Base-by-base conservation (phyloP, 805 yeast genomes). In the Candida maesae region DNA sequence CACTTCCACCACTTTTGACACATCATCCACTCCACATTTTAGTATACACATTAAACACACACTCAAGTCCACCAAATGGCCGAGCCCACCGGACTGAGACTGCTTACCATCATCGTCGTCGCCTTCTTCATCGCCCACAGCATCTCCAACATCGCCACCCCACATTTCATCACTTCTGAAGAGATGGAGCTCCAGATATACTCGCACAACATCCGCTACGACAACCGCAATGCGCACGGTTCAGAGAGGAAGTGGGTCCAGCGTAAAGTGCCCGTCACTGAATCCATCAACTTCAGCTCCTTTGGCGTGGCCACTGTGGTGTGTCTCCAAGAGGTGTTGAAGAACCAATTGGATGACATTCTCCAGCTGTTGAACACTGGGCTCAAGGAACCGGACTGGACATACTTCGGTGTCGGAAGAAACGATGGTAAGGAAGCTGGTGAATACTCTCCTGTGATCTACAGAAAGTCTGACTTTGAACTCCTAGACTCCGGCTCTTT, bases 391-490 rank as follows among this genome's bases (percentile, higher is more conserved):
- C 21, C 25, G 2, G 39, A 36, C 2, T 78, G 77, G 73, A 51
- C 61, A 3, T 78, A 76, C 35, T 67, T 68, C 29, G 71, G 71
- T 42, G 73, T 55, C 25, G 81, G 81, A 1, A 61, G 82, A 51
- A 74, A 68, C 37, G 81, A 77, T 51, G 82, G 82, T 9, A 52
- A 52, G 10, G 55, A 56, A 14, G 56, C 52, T 5, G 81, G 82
- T 12, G 84, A 78, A 49, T 75, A 61, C 44, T 61, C 75, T 5
- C 79, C 81, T 1, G 61, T 78, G 10, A 53, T 71, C 23, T 76
- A 62, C 55, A 60, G 68, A 24, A 49, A 49, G 6, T 39, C 60
- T 0, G 64, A 64, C 13, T 70, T 75, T 61, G 52, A 60, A 27
- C 47, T 73, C 27, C 39, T 71, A 6, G 63, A 67, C 11, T 52